Percentiles rank a stretch among this genome's conserved stretches.
These are phyloP conservation scores for Neltuma alba DNA, from an alignment of 306 rosid species.

Conservation along the genomic window DNA sequence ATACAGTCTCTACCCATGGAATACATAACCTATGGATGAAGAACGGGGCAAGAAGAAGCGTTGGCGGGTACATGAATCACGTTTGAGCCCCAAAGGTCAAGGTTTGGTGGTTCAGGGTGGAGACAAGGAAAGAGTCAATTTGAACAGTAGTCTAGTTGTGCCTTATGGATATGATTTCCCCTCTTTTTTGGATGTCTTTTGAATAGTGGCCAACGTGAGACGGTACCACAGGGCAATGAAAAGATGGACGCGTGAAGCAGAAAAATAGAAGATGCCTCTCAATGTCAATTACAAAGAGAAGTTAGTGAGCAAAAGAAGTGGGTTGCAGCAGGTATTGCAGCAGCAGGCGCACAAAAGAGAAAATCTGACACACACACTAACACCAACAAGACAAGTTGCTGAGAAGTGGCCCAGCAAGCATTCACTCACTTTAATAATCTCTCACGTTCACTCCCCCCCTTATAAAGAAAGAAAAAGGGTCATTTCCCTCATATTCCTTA, in stretches of 20 bases:
- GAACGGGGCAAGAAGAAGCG: neutral
- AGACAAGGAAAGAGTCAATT: slow-evolving; percentile 31
- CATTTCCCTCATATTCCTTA: slow-evolving; percentile 12
- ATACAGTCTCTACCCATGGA: too few relatives aligned
- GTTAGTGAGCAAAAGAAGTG: slow-evolving; percentile 24
- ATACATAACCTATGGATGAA: neutral
- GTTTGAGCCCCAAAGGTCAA: neutral
- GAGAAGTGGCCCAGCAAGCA: slow-evolving; percentile 65
- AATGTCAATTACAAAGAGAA: slow-evolving; percentile 32
- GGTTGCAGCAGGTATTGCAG: slow-evolving; percentile 34
- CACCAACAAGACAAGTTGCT: slow-evolving; percentile 43
- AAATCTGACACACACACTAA: slow-evolving; percentile 57
- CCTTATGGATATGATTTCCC: neutral
- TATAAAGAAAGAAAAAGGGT: neutral
- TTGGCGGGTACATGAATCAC: neutral
- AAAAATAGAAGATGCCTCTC: slow-evolving; percentile 33
- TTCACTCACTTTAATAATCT: slow-evolving; percentile 47
- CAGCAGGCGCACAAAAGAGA: slow-evolving; percentile 44
- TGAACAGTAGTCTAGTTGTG: neutral
- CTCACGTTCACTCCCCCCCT: slow-evolving; percentile 3
- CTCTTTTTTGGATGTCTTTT: neutral
- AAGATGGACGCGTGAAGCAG: slow-evolving; percentile 36
- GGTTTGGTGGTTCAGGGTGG: neutral
- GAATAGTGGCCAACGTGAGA: slow-evolving; percentile 30
- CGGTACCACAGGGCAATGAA: slow-evolving; percentile 29